Evolutionary conservation across 805 yeast species (phyloP), one percentile per base, ranked within the genome.

Genomic region (Candida germanica): DNA sequence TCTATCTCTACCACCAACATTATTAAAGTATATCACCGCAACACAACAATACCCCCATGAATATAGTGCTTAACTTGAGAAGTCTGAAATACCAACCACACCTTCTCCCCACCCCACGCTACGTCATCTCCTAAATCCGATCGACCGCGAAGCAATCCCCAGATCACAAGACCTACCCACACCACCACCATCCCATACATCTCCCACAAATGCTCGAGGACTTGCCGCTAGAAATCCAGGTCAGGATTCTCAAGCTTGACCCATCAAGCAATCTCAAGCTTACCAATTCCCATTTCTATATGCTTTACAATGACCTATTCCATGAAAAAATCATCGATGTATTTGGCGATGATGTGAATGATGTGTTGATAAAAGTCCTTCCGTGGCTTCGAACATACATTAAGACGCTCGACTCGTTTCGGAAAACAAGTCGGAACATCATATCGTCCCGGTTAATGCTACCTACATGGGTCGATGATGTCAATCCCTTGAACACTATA

Each of bases 301-400:
- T 62, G 3, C 52, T 78, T 32, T 67, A 76, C 56, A 79, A 80
- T 49, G 73, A 73, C 33, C 43, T 68, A 12, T 73, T 62, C 48
- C 64, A 66, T 45, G 62, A 68, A 19, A 60, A 59, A 46, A 55
- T 73, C 4, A 40, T 62, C 20, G 31, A 40, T 5, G 57, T 53
- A 4, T 66, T 63, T 45, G 74, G 74, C 5, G 66, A 61, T 22
- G 62, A 54, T 18, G 60, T 63, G 2, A 33, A 62, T 3, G 27
- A 29, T 5, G 49, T 69, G 2, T 34, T 60, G 1, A 48, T 58
- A 15, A 65, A 59, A 44, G 60, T 65, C 6, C 56, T 66, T 14
- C 62, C 70, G 1, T 59, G 73, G 62, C 44, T 66, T 20, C 51
- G 54, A 20, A 44, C 60, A 5, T 69, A 67, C 38, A 62, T 67